Percentiles rank a stretch among this genome's conserved stretches.
These are phyloP conservation scores for Microdochium bolleyi DNA, from an alignment of 2,329 filamentous ascomycete genomes.

Conservation along the genomic window DNA sequence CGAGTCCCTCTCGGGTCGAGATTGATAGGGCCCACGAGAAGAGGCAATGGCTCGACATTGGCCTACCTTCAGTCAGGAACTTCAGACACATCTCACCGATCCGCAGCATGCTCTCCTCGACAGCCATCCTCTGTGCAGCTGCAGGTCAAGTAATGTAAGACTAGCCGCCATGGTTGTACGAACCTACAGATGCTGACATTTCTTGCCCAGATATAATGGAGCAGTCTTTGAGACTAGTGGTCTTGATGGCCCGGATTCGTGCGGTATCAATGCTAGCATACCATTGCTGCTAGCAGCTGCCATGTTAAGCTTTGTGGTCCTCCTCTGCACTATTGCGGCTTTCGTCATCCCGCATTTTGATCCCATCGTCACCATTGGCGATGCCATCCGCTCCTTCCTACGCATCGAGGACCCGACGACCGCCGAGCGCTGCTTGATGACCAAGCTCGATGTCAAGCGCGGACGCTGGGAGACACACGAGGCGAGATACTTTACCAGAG, in stretches of 20 bases:
- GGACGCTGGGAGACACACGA: slow-evolving; percentile 34
- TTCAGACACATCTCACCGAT: slow-evolving; percentile 31
- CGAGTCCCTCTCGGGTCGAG: slow-evolving; percentile 42
- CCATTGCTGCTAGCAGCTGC: slow-evolving; percentile 30
- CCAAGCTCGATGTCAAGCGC: slow-evolving; percentile 33
- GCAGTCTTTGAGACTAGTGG: slow-evolving; percentile 5
- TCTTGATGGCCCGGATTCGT: slow-evolving; percentile 14
- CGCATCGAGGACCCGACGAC: slow-evolving; percentile 17
- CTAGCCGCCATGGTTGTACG: too few relatives aligned
- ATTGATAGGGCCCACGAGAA: slow-evolving; percentile 35
- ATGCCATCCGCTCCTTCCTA: slow-evolving; percentile 22
- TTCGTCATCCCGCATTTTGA: slow-evolving; percentile 15
- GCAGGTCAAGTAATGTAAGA: slow-evolving; percentile 42
- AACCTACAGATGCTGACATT: too few relatives aligned
- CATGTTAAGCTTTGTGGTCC: slow-evolving; percentile 15
- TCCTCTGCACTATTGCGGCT: slow-evolving; percentile 17
- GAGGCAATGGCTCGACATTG: slow-evolving; percentile 43
- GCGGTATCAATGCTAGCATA: slow-evolving; percentile 18
- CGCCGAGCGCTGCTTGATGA: slow-evolving; percentile 33
- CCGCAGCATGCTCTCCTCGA: slow-evolving; percentile 27
- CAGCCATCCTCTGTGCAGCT: slow-evolving; percentile 33
- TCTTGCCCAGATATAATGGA: slow-evolving; percentile 1
- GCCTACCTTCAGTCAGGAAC: slow-evolving; percentile 44
- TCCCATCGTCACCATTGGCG: slow-evolving; percentile 21
- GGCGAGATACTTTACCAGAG: slow-evolving; percentile 32